Base-by-base conservation (phyloP, 805 yeast species). In the Nakazawaea ernobii region DNA sequence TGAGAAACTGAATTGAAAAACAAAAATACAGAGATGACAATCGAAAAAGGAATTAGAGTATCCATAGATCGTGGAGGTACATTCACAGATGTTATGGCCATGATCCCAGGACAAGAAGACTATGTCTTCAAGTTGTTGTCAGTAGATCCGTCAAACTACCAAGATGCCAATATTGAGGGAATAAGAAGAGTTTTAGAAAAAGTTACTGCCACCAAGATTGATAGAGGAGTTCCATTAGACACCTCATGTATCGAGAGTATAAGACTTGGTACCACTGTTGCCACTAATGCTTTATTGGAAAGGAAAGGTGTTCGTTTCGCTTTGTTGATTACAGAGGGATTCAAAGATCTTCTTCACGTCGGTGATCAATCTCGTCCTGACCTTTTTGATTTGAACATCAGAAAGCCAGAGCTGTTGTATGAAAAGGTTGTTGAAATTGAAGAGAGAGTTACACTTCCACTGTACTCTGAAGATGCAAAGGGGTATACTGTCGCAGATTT, bases 331-430 rank as follows among this genome's bases (percentile, higher is more conserved):
- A 73, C 81, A 3, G 69, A 68, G 53, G 81, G 79, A 0, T 75
- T 74, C 62, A 69, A 68, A 55, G 81, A 75, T 46, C 70, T 75
- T 9, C 59, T 75, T 52, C 66, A 61, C n/a, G 75, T 75, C 49
- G 80, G 79, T 4, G 75, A 73, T 53, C 81, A 75, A 53, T 69
- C 79, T 4, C 63, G 81, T 52, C 81, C 81, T 4, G 67, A 71
- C 46, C 66, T 75, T 28, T 75, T 75, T 52, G 79, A 75, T 50
- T 60, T 75, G 53, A 70, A 74, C 20, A 75, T 76, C 35, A 65
- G 63, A 28, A 75, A 74, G 49, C 72, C 75, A 39, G 74, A 68
- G 8, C 76, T 70, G 17, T 61, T 75, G 44, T 75, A 74, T 45
- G 62, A 64, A 17, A 50, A 56, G 24, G 78, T 73, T 4, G 59